These are phyloP conservation scores for Silene coronaria DNA, from an alignment of 179 eudicot species.

Conservation along the genomic window DNA sequence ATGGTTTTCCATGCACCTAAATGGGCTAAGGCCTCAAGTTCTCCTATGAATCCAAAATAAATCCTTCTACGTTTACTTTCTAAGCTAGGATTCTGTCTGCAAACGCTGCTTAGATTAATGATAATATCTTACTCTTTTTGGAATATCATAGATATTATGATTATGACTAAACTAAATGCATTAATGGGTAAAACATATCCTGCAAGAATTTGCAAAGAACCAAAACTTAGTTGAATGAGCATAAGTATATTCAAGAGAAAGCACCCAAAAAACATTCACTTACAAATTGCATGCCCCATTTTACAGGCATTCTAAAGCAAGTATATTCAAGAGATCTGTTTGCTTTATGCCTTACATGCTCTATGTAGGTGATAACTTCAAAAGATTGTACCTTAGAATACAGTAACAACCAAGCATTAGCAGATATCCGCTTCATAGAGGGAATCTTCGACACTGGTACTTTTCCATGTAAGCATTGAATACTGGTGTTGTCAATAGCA, in stretches of 20 bases:
- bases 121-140: background rate
- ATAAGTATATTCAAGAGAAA: background rate
- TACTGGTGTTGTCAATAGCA: slow-evolving; percentile 59
- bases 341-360: background rate
- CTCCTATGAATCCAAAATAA: background rate
- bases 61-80: background rate
- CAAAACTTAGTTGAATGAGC: background rate
- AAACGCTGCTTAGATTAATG: background rate
- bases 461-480: slow-evolving; percentile 77
- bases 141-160: background rate
- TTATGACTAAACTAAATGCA: background rate
- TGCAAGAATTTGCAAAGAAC: background rate
- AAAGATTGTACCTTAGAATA: slow-evolving; percentile 57
- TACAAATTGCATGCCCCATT: background rate
- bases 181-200: background rate
- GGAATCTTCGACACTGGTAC: slow-evolving; percentile 68
- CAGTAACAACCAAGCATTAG: slow-evolving; percentile 71
- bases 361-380: background rate
- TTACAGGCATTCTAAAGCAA: background rate
- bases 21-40: background rate
- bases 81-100: background rate
- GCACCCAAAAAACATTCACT: background rate
- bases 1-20: background rate
- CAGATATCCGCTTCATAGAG: slow-evolving; percentile 73
- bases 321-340: background rate